phyloP scores from a whole-genome alignment of 2,329 filamentous ascomycete genomes.

The Albophoma yamanashiensis region DNA sequence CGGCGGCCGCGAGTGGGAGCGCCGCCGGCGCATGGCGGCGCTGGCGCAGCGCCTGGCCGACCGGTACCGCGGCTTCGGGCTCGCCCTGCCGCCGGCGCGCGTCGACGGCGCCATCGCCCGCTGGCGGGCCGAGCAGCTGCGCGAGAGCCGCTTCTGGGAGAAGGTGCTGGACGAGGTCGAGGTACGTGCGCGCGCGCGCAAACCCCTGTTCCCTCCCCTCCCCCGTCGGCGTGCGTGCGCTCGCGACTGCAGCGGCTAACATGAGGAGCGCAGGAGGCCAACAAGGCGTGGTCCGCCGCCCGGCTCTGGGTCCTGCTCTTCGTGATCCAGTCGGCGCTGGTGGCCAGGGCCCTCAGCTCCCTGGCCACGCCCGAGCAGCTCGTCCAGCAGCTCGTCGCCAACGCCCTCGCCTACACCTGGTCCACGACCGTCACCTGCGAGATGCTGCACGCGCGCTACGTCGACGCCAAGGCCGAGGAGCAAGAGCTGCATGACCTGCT shows the following conservation, averaged over 20 bases:
- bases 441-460: slow-evolving; percentile 5
- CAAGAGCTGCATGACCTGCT: slow-evolving; percentile 9
- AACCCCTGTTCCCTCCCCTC: no score
- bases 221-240: not conserved
- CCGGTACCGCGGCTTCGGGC: not conserved
- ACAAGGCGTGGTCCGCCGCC: not conserved
- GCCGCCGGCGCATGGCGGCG: not conserved
- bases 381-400: slow-evolving; percentile 2
- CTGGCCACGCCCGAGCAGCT: not conserved
- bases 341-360: not conserved
- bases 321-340: not conserved
- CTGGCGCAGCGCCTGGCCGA: not conserved
- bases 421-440: slow-evolving; percentile 4
- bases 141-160: slow-evolving; percentile 8
- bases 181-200: not conserved
- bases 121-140: not conserved
- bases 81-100: slow-evolving; percentile 1
- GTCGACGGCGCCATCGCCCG: slow-evolving; percentile 2
- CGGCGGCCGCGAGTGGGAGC: not conserved
- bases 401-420: slow-evolving; percentile 6
- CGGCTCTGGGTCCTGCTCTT: not conserved
- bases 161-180: slow-evolving; percentile 8
- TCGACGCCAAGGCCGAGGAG: slow-evolving; percentile 6
- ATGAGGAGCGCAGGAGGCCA: not conserved
- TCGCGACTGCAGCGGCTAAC: not conserved